Evolutionary conservation across 129 eudicot species (phyloP), one percentile per base, ranked within the genome.

Genomic region (Lactuca sativa): DNA sequence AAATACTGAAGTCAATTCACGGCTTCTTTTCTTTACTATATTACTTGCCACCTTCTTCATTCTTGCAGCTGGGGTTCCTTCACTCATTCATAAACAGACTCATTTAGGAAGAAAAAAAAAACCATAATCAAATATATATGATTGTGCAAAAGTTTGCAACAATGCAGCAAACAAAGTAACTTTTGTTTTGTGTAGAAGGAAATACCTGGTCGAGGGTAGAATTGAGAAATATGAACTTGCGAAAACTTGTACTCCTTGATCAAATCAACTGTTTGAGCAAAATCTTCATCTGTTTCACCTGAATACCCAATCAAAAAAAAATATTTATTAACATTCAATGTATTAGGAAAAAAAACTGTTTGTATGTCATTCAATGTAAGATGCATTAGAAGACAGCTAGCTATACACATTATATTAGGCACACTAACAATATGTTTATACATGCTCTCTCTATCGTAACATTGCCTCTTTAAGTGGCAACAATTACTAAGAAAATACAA

Each of bases 1-100:
- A 73, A 95, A 95, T 31, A 95, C 78, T 17, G 83, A 41, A 74
- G 99, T 95, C 83, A 95, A 69, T 69, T 95, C 97, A 52, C 99
- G 96, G 73, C 99, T 95, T 6, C 99, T 82, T 77, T 82, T 85
- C 90, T 93, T 93, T 73, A 93, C 99, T 7, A 79, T 69, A 36
- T 80, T 75, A 78, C 97, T 93, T 5, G 97, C 81, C 69, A 93
- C 97, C 81, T 93, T 93, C 71, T 89, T 93, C 99, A 89, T 90
- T 83, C 99, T 90, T 68, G 99, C 97, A 77, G 99, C 99, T 9
- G 97, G 99, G 25, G 99, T 93, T 32, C 99, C 99, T 93, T 86
- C 17, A 40, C 16, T 70, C 48, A 37, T 11, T 70, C 48, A 37
- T 11, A 70, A 38, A 14, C 36, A 48, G 4, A 34, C 57, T 41